These are phyloP conservation scores for Gnomoniopsis sp. DNA, from an alignment of 2,329 filamentous ascomycete species.

Conservation along the genomic window DNA sequence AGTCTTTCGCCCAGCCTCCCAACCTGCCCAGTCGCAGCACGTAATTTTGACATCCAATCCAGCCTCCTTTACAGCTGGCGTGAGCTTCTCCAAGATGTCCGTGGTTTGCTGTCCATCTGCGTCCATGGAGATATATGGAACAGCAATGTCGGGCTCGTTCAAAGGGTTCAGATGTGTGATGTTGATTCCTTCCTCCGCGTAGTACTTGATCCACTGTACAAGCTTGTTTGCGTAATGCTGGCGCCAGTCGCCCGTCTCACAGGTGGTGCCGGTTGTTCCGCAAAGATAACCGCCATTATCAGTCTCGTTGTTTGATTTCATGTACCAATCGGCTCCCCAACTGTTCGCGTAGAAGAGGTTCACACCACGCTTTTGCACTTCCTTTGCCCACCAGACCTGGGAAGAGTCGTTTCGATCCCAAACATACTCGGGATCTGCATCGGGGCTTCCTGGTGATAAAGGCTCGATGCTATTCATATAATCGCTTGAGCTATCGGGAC, in stretches of 20 bases:
- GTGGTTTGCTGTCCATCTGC: conserved; percentile 12
- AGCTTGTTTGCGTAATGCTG: conserved; percentile 11
- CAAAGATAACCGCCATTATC: conserved; percentile 10
- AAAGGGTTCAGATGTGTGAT: conserved; percentile 18
- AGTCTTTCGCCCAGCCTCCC: not conserved
- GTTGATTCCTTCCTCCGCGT: conserved; percentile 16
- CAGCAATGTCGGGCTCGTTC: conserved; percentile 19
- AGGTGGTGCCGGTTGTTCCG: conserved; percentile 2
- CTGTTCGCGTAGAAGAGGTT: conserved; percentile 11
- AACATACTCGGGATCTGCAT: conserved; percentile 6
- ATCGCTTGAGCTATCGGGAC: conserved; percentile 28
- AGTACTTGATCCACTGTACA: conserved; percentile 10
- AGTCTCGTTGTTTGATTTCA: conserved; percentile 2
- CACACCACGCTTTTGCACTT: conserved; percentile 9
- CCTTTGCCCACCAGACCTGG: conserved; percentile 14
- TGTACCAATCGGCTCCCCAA: conserved; percentile 9
- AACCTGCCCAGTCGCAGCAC: conserved; percentile 7
- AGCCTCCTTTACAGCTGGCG: not conserved
- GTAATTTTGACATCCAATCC: conserved; percentile 9
- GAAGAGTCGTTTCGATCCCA: conserved; percentile 16
- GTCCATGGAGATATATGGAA: conserved; percentile 17
- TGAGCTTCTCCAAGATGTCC: conserved; percentile 7
- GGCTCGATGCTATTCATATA: conserved; percentile 18
- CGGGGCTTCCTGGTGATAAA: conserved; percentile 9
- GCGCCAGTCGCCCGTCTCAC: conserved; percentile 10